Percentiles rank a stretch among this genome's conserved stretches.
Conservation (phyloP, 495 filamentous ascomycete species). For the Penicillium pancosmium region DNA sequence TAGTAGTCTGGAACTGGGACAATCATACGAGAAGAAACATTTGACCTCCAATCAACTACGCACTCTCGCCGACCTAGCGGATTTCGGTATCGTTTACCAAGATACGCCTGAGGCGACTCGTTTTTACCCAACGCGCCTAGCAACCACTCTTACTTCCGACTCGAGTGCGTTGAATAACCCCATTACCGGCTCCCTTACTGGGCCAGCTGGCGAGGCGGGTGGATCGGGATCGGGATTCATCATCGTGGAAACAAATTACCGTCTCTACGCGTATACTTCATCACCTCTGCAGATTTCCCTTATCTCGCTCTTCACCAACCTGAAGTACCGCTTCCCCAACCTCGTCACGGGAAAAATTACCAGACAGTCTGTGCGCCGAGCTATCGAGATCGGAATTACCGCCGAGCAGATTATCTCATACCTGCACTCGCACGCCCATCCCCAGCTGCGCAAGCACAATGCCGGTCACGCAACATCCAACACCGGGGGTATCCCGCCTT, state of each 20-base stretch:
- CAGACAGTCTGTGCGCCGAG: constrained; percentile 79
- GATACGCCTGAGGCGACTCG: constrained; percentile 56
- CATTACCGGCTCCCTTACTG: constrained; percentile 37
- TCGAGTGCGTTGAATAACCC: constrained; percentile 58
- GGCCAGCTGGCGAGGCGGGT: constrained; percentile 36
- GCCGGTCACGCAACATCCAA: constrained; percentile 47
- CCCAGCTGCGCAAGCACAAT: constrained; percentile 77
- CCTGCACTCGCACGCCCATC: constrained; percentile 85
- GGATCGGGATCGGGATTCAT: constrained; percentile 74
- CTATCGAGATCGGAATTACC: constrained; percentile 89
- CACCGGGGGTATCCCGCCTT: constrained; percentile 41
- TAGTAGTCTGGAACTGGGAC: constrained; percentile 88
- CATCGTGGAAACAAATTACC: constrained; percentile 98
- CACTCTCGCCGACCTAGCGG: constrained; percentile 81
- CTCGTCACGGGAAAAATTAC: constrained; percentile 89
- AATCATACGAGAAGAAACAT: constrained; percentile 79
- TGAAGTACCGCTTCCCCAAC: constrained; percentile 87
- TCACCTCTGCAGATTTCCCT: constrained; percentile 93
- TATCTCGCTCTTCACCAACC: constrained; percentile 82
- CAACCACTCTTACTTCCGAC: constrained; percentile 91
- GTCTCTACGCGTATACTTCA: constrained; percentile 92
- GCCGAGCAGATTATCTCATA: constrained; percentile 91
- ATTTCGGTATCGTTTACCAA: constrained; percentile 90
- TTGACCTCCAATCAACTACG: constrained; percentile 79
- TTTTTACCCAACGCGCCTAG: constrained; percentile 93